Conservation (phyloP, 2,329 filamentous ascomycete genomes). For the Plectosphaerella sp. region DNA sequence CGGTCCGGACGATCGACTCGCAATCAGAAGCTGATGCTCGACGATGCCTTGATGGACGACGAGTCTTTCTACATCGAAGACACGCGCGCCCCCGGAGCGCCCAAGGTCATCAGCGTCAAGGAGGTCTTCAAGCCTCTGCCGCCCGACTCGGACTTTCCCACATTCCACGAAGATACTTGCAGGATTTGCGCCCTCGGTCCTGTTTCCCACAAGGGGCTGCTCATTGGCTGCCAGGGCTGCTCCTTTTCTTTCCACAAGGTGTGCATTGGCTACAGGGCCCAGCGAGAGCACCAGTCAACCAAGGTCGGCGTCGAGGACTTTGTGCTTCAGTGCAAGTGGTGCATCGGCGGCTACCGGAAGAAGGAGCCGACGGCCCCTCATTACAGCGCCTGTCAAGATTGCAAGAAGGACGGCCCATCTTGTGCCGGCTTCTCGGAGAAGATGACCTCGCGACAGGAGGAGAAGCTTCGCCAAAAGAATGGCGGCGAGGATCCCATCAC, state of each 20-base stretch:
- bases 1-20: constrained; percentile 44
- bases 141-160: constrained; percentile 61
- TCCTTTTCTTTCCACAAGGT: constrained; percentile 75
- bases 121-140: constrained; percentile 68
- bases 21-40: constrained; percentile 40
- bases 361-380: constrained; percentile 68
- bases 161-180: constrained; percentile 66
- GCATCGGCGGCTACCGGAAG: constrained; percentile 63
- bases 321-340: constrained; percentile 85
- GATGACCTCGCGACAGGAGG: constrained; percentile 74
- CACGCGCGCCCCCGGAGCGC: constrained; percentile 34
- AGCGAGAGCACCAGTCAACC: constrained; percentile 82
- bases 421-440: constrained; percentile 71
- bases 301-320: constrained; percentile 75
- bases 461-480: constrained; percentile 76
- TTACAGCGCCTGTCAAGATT: constrained; percentile 67
- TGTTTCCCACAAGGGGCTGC: constrained; percentile 55
- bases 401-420: constrained; percentile 59
- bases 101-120: constrained; percentile 60
- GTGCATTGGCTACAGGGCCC: constrained; percentile 71
- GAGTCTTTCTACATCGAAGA: constrained; percentile 49
- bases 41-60: constrained; percentile 53
- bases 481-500: constrained; percentile 72
- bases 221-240: constrained; percentile 91
- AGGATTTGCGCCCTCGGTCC: constrained; percentile 62